Percentiles rank a stretch among this genome's conserved stretches.
phyloP scores from a whole-genome alignment of 2,329 filamentous ascomycete genomes.

The Diaporthe ampelina region DNA sequence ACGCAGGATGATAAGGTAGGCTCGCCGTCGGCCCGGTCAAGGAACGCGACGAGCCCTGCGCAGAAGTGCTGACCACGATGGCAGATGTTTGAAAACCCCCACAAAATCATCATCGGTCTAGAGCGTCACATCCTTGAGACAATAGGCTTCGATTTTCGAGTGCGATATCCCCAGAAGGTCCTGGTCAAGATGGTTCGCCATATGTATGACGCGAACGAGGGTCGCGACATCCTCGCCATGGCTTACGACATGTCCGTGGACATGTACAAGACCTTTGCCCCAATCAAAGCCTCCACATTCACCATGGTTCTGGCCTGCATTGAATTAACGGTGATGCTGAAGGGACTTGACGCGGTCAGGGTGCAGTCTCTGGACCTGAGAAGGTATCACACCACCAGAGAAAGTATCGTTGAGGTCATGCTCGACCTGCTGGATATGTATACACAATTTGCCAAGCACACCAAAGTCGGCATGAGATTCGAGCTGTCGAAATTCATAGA shows the following conservation, averaged over 20 bases:
- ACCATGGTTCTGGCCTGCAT: constrained; percentile 86
- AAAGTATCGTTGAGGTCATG: constrained; percentile 79
- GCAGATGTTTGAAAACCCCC: constrained; percentile 83
- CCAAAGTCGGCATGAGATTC: constrained; percentile 80
- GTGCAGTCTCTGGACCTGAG: constrained; percentile 64
- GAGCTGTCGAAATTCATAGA: constrained; percentile 85
- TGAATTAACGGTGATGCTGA: constrained; percentile 82
- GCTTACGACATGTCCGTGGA: constrained; percentile 90
- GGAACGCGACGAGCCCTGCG: background rate
- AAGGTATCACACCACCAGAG: constrained; percentile 61
- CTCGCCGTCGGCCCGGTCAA: background rate
- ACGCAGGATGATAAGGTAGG: constrained; percentile 86
- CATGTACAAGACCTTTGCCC: constrained; percentile 92
- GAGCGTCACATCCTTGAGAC: constrained; percentile 95
- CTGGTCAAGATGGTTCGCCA: constrained; percentile 82
- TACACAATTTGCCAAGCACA: constrained; percentile 83
- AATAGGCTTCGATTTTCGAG: constrained; percentile 93
- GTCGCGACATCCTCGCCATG: constrained; percentile 71
- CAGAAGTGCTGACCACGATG: constrained; percentile 2
- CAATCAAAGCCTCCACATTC: constrained; percentile 89
- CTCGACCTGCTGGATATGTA: constrained; percentile 94
- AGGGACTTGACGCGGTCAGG: constrained; percentile 66
- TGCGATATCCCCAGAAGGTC: constrained; percentile 86
- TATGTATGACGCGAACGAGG: constrained; percentile 63
- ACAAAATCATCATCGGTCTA: constrained; percentile 87